phyloP scores from a whole-genome alignment of 202 grass and related monocot species.

The Thinopyrum obtusiflorum region DNA sequence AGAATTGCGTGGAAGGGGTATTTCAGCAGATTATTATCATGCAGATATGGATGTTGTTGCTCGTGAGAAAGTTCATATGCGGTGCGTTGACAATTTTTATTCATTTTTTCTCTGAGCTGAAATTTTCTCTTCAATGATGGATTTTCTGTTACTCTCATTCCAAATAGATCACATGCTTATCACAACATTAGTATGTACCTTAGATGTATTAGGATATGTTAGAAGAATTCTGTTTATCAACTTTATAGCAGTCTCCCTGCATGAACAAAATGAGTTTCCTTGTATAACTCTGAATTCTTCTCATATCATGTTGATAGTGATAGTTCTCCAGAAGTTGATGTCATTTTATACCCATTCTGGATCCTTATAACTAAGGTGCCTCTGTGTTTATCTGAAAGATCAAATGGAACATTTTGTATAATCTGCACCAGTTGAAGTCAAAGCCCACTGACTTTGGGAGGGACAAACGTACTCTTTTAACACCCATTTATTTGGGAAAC shows the following conservation, averaged over 20 bases:
- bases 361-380: not conserved
- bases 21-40: conserved; percentile 95
- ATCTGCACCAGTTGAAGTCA: not conserved
- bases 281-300: not conserved
- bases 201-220: not conserved
- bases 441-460: not conserved
- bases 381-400: not conserved
- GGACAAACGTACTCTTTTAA: not conserved
- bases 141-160: not conserved
- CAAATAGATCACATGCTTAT: conserved; percentile 1
- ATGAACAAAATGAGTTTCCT: not conserved
- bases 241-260: not conserved
- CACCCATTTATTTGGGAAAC: not conserved
- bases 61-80: conserved; percentile 81
- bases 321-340: not conserved
- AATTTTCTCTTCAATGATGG: not conserved
- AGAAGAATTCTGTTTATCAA: conserved; percentile 3
- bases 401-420: not conserved
- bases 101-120: conserved; percentile 4
- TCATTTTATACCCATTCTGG: not conserved
- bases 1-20: conserved; percentile 67
- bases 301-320: not conserved
- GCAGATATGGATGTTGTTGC: conserved; percentile 84
- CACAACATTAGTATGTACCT: not conserved
- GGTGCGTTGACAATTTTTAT: conserved; percentile 34